Conservation (phyloP, 202 grass and related monocot genomes). For the Carex sylvatica region DNA sequence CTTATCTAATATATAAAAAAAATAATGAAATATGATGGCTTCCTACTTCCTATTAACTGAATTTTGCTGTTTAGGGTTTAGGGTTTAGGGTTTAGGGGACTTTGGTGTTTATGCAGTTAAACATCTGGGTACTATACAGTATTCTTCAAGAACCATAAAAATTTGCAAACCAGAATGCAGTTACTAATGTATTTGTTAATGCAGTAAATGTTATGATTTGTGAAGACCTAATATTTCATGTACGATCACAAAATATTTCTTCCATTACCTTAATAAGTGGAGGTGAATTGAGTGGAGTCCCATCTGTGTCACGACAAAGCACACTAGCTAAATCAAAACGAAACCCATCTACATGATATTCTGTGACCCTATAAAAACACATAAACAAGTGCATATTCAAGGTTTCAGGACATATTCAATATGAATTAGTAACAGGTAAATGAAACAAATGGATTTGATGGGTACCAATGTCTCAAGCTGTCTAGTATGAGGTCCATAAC, state of each 20-base stretch:
- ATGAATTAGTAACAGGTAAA: slow-evolving; percentile 31
- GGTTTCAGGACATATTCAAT: slow-evolving; percentile 20
- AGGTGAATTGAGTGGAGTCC: slow-evolving; percentile 75
- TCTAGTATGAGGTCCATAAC: slow-evolving; percentile 94
- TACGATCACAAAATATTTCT: not conserved
- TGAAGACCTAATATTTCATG: not conserved
- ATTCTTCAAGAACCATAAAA: not conserved
- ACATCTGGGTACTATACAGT: not conserved
- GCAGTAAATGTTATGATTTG: slow-evolving; percentile 1
- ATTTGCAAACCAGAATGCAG: not conserved
- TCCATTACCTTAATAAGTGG: slow-evolving; percentile 77
- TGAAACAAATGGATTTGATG: slow-evolving; percentile 20
- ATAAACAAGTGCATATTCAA: slow-evolving; percentile 22
- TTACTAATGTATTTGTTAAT: not conserved
- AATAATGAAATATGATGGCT: slow-evolving; percentile 1
- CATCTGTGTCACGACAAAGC: slow-evolving; percentile 89
- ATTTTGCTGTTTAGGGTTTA: no score
- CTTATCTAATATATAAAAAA: slow-evolving; percentile 18
- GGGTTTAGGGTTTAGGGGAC: no score
- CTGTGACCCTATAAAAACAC: slow-evolving; percentile 56
- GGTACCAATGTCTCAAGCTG: slow-evolving; percentile 96
- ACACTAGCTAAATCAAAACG: slow-evolving; percentile 96
- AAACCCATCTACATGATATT: slow-evolving; percentile 98
- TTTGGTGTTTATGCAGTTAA: not conserved
- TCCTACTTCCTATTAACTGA: not conserved